A percentile compares a stretch with the other conserved stretches of the same genome.
Evolutionary conservation across 768 basidiomycete species (phyloP).

Genomic region (Trichaptum fuscoviolaceum): DNA sequence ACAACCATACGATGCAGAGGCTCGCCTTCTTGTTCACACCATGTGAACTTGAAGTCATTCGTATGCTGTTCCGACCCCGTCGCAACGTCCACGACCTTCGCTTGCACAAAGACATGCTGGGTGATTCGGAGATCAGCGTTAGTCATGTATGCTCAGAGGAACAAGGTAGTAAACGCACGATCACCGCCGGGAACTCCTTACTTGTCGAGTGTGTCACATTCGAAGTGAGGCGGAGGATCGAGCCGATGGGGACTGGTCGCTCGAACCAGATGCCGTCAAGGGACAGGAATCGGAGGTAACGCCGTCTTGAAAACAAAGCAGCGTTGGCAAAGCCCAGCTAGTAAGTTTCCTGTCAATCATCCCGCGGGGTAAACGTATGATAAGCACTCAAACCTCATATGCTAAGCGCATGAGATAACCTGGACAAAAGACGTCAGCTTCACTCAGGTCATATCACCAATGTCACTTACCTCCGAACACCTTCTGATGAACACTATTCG

Average conservation of each 20-base stretch:
- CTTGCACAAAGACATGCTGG: conserved; percentile 68
- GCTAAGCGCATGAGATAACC: conserved; percentile 61
- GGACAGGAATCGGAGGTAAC: conserved; percentile 63
- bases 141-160: not conserved
- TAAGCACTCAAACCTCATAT: conserved; percentile 45
- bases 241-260: conserved; percentile 79
- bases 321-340: conserved; percentile 73
- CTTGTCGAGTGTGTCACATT: conserved; percentile 58
- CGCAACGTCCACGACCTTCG: conserved; percentile 63
- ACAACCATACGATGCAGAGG: conserved; percentile 45
- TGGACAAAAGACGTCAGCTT: conserved; percentile 10
- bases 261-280: conserved; percentile 77
- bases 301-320: conserved; percentile 58
- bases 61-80: conserved; percentile 63
- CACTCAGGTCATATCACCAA: not conserved
- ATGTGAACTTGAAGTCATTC: conserved; percentile 75
- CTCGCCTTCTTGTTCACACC: conserved; percentile 37
- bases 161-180: conserved; percentile 42
- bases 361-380: not conserved
- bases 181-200: conserved; percentile 46
- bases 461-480: conserved; percentile 61
- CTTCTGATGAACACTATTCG: conserved; percentile 67
- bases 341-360: conserved; percentile 2
- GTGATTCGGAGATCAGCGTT: not conserved
- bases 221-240: conserved; percentile 68